Conservation (phyloP, 108 stramenopile genomes). For the Nitzschia palea region DNA sequence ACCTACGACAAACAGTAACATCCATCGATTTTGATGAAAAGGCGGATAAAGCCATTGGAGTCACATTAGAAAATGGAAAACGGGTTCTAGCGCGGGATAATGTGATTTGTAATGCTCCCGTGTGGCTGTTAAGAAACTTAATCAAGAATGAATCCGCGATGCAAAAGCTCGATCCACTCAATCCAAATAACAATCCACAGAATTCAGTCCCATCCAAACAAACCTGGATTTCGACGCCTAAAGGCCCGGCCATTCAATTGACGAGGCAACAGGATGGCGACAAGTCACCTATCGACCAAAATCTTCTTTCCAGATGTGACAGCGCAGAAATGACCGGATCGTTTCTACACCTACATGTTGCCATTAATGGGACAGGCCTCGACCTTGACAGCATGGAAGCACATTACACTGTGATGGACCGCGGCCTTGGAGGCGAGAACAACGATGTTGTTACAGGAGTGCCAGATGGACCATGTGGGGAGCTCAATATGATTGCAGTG, state of each 20-base stretch:
- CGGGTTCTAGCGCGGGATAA: constrained; percentile 63
- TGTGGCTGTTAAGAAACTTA: constrained; percentile 70
- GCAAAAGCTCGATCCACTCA: constrained; percentile 28
- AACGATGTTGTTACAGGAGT: constrained; percentile 14
- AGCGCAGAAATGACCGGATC: constrained; percentile 82
- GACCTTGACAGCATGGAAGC: constrained; percentile 69
- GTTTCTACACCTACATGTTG: constrained; percentile 91
- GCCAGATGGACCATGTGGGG: constrained; percentile 78
- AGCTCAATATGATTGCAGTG: constrained; percentile 90
- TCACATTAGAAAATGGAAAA: constrained; percentile 59
- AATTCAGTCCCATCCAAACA: constrained; percentile 28
- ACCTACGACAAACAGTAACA: constrained; percentile 65
- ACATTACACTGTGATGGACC: constrained; percentile 93
- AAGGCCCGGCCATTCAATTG: constrained; percentile 25
- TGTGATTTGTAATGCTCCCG: constrained; percentile 83
- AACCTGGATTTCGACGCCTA: constrained; percentile 34
- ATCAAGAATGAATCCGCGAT: constrained; percentile 55
- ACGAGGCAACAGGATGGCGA: background rate
- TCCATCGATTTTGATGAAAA: constrained; percentile 59
- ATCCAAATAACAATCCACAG: background rate
- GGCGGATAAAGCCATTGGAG: constrained; percentile 49
- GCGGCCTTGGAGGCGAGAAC: constrained; percentile 60
- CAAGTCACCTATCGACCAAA: background rate
- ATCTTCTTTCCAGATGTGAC: constrained; percentile 55
- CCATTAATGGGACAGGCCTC: constrained; percentile 74